Evolutionary conservation across 306 rosid genomes (phyloP).

Genomic region (Carpinus viminea): DNA sequence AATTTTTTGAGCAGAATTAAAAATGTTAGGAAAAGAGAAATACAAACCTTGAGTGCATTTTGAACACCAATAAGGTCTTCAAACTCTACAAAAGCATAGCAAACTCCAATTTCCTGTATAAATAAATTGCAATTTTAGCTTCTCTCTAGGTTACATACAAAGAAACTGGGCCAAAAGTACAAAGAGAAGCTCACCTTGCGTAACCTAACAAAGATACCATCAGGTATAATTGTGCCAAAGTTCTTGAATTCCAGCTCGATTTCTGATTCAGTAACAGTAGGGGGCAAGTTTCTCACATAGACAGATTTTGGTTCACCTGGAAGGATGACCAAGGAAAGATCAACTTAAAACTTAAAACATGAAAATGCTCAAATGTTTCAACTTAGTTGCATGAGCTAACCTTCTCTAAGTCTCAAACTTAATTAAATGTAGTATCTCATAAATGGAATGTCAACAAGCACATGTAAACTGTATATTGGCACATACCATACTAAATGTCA

Average conservation of each 20-base stretch:
- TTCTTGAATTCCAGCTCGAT: slow-evolving; percentile 73
- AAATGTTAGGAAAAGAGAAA: slow-evolving; percentile 4
- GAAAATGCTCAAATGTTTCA: neutral
- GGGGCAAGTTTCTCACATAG: slow-evolving; percentile 86
- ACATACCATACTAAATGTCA: neutral
- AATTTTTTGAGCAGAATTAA: neutral
- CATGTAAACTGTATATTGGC: neutral
- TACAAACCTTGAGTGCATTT: slow-evolving; percentile 78
- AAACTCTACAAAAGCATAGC: slow-evolving; percentile 95
- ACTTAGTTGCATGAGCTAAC: neutral
- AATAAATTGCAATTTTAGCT: slow-evolving; percentile 31
- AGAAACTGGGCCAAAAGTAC: neutral
- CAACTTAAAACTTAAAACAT: slow-evolving; percentile 24
- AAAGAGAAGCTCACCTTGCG: slow-evolving; percentile 56
- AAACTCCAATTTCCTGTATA: slow-evolving; percentile 91
- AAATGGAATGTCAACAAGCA: neutral
- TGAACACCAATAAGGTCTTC: slow-evolving; percentile 85
- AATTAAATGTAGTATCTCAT: neutral
- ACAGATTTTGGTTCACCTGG: slow-evolving; percentile 90
- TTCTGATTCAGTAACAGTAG: slow-evolving; percentile 74
- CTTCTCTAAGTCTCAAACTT: neutral
- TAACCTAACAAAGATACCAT: slow-evolving; percentile 84
- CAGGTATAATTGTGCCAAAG: slow-evolving; percentile 78
- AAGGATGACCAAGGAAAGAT: slow-evolving; percentile 31
- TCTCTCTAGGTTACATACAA: slow-evolving; percentile 2